Evolutionary conservation across 1,284 basidiomycete genomes (phyloP).

Genomic region (Boletus smithii): DNA sequence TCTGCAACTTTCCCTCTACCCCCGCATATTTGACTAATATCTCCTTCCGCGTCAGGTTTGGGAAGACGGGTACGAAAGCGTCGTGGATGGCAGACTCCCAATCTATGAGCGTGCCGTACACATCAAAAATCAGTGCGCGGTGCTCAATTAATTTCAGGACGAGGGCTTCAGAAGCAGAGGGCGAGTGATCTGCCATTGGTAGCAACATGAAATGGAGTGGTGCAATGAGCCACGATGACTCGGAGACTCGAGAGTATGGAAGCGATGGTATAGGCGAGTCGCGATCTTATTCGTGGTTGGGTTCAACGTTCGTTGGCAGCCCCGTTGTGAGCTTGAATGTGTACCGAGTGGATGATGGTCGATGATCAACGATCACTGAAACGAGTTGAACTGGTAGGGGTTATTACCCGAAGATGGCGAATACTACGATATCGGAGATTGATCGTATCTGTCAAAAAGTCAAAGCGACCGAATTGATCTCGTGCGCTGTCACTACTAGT

Average conservation of each 20-base stretch:
- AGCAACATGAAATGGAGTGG: background rate
- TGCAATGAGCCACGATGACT: background rate
- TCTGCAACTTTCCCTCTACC: slow-evolving; percentile 57
- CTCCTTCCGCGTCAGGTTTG: slow-evolving; percentile 45
- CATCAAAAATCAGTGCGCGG: slow-evolving; percentile 55
- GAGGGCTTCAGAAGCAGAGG: background rate
- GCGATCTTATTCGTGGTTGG: slow-evolving; percentile 1
- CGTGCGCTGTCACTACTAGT: background rate
- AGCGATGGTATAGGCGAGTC: background rate
- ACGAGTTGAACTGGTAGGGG: no score
- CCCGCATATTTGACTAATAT: slow-evolving; percentile 50
- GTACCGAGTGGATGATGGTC: no score
- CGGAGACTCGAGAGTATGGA: background rate
- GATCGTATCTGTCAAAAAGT: slow-evolving; percentile 7
- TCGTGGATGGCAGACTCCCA: slow-evolving; percentile 67
- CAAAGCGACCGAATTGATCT: background rate
- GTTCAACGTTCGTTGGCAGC: background rate
- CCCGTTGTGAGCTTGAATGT: no score
- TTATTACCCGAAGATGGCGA: background rate
- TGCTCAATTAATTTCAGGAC: slow-evolving; percentile 18
- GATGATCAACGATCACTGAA: background rate
- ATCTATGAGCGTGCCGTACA: slow-evolving; percentile 69
- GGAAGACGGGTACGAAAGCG: slow-evolving; percentile 51
- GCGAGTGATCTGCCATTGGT: slow-evolving; percentile 20
- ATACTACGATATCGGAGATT: slow-evolving; percentile 1